Conservation (phyloP, 495 filamentous ascomycete species). For the Cudoniella acicularis region DNA sequence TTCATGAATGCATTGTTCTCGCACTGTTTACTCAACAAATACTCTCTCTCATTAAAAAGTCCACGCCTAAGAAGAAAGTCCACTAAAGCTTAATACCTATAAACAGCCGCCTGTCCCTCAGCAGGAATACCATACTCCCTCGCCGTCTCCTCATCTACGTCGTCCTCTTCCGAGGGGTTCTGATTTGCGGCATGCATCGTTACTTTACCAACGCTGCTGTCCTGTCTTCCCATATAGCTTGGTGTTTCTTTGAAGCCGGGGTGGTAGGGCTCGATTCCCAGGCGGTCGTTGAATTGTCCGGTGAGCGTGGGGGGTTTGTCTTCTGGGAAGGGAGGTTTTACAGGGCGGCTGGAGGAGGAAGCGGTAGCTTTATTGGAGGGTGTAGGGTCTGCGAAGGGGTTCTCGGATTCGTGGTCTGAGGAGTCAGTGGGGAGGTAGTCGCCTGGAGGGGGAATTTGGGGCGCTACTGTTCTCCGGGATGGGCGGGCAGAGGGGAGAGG, state of each 20-base stretch:
- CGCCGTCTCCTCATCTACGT: not conserved
- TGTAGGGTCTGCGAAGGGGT: slow-evolving; percentile 23
- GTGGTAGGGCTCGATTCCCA: slow-evolving; percentile 50
- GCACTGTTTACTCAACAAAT: no score
- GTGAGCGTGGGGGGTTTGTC: slow-evolving; percentile 31
- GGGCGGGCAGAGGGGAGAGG: no score
- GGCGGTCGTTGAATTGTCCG: slow-evolving; percentile 41
- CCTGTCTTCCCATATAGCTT: slow-evolving; percentile 33
- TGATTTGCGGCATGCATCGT: slow-evolving; percentile 32
- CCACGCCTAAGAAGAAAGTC: no score
- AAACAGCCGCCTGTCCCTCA: not conserved
- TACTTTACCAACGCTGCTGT: slow-evolving; percentile 31
- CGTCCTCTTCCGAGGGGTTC: not conserved
- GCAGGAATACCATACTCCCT: not conserved
- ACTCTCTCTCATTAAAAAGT: no score
- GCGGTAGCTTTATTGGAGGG: not conserved
- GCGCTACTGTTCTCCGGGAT: not conserved
- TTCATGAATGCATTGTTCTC: no score
- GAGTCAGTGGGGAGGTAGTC: slow-evolving; percentile 19
- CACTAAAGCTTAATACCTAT: not conserved
- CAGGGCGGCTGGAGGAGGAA: not conserved
- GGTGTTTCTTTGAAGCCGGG: slow-evolving; percentile 42
- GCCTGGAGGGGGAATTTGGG: slow-evolving; percentile 24
- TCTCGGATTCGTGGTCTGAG: slow-evolving; percentile 9
- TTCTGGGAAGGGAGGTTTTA: slow-evolving; percentile 32